These are phyloP conservation scores for Fusarium circinatum DNA, from an alignment of 2,329 filamentous ascomycete species.

Conservation along the genomic window DNA sequence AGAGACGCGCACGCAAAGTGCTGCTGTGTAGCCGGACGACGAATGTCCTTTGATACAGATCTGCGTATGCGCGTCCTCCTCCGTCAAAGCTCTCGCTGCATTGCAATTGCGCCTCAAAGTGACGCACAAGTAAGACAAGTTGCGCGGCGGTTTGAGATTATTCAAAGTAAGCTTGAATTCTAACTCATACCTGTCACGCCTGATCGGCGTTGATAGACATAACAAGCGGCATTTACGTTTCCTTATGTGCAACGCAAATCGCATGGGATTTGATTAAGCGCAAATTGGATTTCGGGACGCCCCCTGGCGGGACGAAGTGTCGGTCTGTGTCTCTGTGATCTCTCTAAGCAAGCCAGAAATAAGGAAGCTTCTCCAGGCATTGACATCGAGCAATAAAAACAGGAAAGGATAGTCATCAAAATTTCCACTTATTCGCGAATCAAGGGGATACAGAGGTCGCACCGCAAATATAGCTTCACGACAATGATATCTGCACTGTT, in stretches of 20 bases:
- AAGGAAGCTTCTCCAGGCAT: background rate
- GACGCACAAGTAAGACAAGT: slow-evolving; percentile 37
- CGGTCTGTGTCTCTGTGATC: slow-evolving; percentile 17
- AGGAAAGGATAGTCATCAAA: slow-evolving; percentile 21
- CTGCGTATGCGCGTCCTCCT: slow-evolving; percentile 12
- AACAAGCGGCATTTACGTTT: slow-evolving; percentile 20
- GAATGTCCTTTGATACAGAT: slow-evolving; percentile 12
- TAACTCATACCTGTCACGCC: slow-evolving; percentile 34
- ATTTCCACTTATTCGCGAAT: slow-evolving; percentile 13
- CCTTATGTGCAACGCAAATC: slow-evolving; percentile 23
- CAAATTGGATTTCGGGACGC: slow-evolving; percentile 19
- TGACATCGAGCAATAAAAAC: background rate
- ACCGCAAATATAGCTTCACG: slow-evolving; percentile 19
- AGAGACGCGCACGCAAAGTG: slow-evolving; percentile 14
- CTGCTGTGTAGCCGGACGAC: slow-evolving; percentile 19
- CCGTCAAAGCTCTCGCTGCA: background rate
- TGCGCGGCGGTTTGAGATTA: slow-evolving; percentile 42
- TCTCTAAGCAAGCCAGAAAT: background rate
- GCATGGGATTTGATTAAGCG: slow-evolving; percentile 25
- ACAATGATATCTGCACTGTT: slow-evolving; percentile 22
- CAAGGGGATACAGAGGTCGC: slow-evolving; percentile 8
- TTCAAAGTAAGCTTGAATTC: slow-evolving; percentile 46
- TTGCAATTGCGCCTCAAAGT: slow-evolving; percentile 23
- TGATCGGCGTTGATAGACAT: slow-evolving; percentile 36
- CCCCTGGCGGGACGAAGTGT: slow-evolving; percentile 21